phyloP scores from a whole-genome alignment of 208 protist genomes.

The Trypanosoma conorhini region DNA sequence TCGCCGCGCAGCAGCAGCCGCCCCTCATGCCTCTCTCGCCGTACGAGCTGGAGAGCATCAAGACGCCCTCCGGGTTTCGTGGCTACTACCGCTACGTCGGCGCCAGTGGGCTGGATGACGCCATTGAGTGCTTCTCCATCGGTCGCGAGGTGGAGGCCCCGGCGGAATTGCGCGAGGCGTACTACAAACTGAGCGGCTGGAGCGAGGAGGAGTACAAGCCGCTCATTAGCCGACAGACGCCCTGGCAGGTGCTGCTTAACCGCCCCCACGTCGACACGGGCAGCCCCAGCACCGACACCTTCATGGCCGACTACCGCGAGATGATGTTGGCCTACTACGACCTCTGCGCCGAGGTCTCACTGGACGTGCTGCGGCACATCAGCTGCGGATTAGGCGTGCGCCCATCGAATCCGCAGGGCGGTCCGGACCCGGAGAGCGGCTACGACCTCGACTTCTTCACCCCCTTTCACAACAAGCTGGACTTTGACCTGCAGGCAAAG shows the following conservation, averaged over 20 bases:
- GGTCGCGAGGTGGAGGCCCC: slow-evolving; percentile 75
- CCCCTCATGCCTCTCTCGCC: slow-evolving; percentile 46
- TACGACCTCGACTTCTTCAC: slow-evolving; percentile 88
- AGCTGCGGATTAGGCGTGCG: slow-evolving; percentile 84
- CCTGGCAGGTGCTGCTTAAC: slow-evolving; percentile 79
- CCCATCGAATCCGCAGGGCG: slow-evolving; percentile 68
- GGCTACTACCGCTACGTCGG: slow-evolving; percentile 89
- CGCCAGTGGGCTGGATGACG: slow-evolving; percentile 79
- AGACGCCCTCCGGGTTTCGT: slow-evolving; percentile 61
- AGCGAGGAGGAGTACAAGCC: slow-evolving; percentile 64
- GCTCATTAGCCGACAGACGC: slow-evolving; percentile 74
- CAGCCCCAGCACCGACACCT: slow-evolving; percentile 49
- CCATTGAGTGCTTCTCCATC: slow-evolving; percentile 88
- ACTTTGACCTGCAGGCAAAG: slow-evolving; percentile 87
- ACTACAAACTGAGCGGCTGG: slow-evolving; percentile 75
- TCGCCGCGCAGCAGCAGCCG: slow-evolving; percentile 4
- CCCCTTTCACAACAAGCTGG: slow-evolving; percentile 66
- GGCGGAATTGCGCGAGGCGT: slow-evolving; percentile 57
- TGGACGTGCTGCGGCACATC: slow-evolving; percentile 87
- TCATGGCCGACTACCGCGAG: slow-evolving; percentile 84
- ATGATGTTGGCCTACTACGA: slow-evolving; percentile 90
- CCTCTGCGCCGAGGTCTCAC: slow-evolving; percentile 68
- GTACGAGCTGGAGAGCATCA: slow-evolving; percentile 81
- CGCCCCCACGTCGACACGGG: slow-evolving; percentile 41
- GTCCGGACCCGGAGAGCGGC: slow-evolving; percentile 46